These are phyloP conservation scores for Ceratocystiopsis brevicomis DNA, from an alignment of 2,329 filamentous ascomycete genomes.

Conservation along the genomic window DNA sequence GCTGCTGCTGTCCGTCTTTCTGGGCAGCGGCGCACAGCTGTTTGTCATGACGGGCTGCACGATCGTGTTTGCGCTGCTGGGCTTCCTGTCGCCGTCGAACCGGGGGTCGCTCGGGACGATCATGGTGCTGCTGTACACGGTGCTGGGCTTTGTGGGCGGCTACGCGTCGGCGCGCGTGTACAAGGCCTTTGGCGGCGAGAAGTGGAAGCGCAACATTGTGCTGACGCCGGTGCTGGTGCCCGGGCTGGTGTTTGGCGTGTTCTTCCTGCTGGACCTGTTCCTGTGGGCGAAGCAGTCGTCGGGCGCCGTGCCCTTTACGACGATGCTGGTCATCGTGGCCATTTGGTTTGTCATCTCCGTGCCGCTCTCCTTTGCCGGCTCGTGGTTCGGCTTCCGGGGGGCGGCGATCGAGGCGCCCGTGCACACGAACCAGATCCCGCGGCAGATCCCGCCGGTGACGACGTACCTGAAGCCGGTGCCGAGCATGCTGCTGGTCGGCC, in stretches of 20 bases:
- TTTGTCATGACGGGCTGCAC: conserved; percentile 96
- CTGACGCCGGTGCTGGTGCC: conserved; percentile 76
- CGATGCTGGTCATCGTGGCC: conserved; percentile 79
- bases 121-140: conserved; percentile 80
- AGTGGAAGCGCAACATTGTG: conserved; percentile 86
- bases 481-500: conserved; percentile 78
- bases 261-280: conserved; percentile 92
- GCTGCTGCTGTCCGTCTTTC: conserved; percentile 65
- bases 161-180: conserved; percentile 83
- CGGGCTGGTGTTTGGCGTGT: conserved; percentile 64
- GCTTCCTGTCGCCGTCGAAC: conserved; percentile 89
- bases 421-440: conserved; percentile 91
- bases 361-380: conserved; percentile 73
- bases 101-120: conserved; percentile 85
- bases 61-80: conserved; percentile 80
- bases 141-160: conserved; percentile 82
- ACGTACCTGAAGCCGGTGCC: conserved; percentile 76
- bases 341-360: conserved; percentile 98
- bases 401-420: conserved; percentile 57
- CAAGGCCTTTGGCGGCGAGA: conserved; percentile 80
- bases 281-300: conserved; percentile 86
- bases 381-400: conserved; percentile 81
- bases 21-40: conserved; percentile 86
- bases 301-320: conserved; percentile 87
- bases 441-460: conserved; percentile 67